Conservation (phyloP, 768 basidiomycete species). For the Lactarius tabidus region DNA sequence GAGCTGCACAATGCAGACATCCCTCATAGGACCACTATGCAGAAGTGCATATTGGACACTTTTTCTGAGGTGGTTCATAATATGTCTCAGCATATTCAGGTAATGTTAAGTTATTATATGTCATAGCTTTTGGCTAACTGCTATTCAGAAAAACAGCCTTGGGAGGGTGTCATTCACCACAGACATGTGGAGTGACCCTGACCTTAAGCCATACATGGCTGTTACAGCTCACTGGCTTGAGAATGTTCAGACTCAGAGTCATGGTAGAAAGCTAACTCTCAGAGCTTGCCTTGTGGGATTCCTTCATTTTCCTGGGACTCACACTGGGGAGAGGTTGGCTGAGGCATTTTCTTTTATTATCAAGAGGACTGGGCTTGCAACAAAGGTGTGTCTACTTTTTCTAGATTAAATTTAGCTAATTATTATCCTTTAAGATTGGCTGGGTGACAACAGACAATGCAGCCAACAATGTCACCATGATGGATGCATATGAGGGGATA, state of each 20-base stretch:
- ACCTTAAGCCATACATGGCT: neutral
- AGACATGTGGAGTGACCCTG: slow-evolving; percentile 1
- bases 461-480: neutral
- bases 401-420: neutral
- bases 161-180: slow-evolving; percentile 7
- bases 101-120: neutral
- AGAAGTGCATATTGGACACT: neutral
- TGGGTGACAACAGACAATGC: slow-evolving; percentile 7
- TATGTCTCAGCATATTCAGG: neutral
- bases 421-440: neutral
- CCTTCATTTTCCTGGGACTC: neutral
- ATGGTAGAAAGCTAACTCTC: neutral
- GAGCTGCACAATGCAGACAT: neutral
- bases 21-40: slow-evolving; percentile 1
- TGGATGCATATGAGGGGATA: too few species aligned
- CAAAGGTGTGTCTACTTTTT: neutral
- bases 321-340: neutral
- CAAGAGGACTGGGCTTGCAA: neutral
- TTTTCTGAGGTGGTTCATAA: neutral
- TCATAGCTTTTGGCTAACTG: neutral
- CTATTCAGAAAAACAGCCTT: neutral
- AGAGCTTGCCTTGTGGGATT: neutral
- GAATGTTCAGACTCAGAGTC: neutral
- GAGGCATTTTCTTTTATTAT: slow-evolving; percentile 1
- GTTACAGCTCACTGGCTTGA: slow-evolving; percentile 10